Conservation (phyloP, 352 stramenopile species). For the Globisporangium cederbergense region DNA sequence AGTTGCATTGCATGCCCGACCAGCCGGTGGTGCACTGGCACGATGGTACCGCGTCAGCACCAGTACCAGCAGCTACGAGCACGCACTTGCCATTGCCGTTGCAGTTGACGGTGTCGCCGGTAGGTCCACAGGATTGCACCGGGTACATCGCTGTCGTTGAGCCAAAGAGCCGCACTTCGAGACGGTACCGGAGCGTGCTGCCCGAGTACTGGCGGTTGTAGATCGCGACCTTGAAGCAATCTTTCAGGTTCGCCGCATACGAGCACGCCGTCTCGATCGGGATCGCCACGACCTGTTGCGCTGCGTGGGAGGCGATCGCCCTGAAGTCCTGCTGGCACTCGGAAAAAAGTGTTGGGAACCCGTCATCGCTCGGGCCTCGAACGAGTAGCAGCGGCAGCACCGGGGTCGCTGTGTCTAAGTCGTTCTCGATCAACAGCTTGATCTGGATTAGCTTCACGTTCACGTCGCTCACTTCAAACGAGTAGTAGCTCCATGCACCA, state of each 20-base stretch:
- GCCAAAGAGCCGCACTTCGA: slow-evolving; percentile 38
- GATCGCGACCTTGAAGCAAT: slow-evolving; percentile 73
- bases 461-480: slow-evolving; percentile 57
- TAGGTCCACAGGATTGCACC: slow-evolving; percentile 18
- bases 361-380: slow-evolving; percentile 39
- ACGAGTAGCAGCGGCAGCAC: slow-evolving; percentile 56
- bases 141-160: slow-evolving; percentile 24
- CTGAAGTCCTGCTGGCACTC: slow-evolving; percentile 54
- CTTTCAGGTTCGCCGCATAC: slow-evolving; percentile 22
- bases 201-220: slow-evolving; percentile 64
- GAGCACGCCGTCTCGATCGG: slow-evolving; percentile 44
- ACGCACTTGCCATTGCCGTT: slow-evolving; percentile 52
- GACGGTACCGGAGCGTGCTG: slow-evolving; percentile 32
- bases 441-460: slow-evolving; percentile 43
- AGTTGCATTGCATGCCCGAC: slow-evolving; percentile 59
- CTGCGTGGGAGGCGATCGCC: slow-evolving; percentile 20
- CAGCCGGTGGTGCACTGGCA: slow-evolving; percentile 65
- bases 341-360: slow-evolving; percentile 47
- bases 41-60: slow-evolving; percentile 12
- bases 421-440: slow-evolving; percentile 41
- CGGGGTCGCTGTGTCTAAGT: slow-evolving; percentile 34
- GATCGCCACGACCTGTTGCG: slow-evolving; percentile 38
- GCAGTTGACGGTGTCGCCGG: slow-evolving; percentile 34
- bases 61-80: slow-evolving; percentile 16
- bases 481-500: slow-evolving; percentile 58